Base-by-base conservation (phyloP, 495 filamentous ascomycete species). In the Rusavskia elegans region DNA sequence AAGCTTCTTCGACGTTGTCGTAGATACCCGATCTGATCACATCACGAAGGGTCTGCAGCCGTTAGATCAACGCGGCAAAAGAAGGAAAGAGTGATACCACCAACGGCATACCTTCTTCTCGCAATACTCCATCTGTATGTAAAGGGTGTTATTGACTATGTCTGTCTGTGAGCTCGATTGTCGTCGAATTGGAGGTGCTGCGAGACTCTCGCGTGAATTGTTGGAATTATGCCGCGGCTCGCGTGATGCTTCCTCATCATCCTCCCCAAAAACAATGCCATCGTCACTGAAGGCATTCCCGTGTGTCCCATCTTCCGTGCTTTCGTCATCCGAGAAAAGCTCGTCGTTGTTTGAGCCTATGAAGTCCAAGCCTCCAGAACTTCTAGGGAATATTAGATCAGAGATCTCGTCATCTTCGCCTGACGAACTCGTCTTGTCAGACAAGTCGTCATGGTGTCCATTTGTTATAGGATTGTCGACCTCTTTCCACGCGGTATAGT, bases 41-140 rank as follows among this genome's bases (percentile, higher is more conserved):
- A 71, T 98, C 89, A 35, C 92, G 82, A 32, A 98, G 72, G 1
- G 92, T 96, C 77, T 87, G 41, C 7, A 19, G 10, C 20, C 41
- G 7, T 19, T 19, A 55, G n/a, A 27, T 27, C 25, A 27, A 27
- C 25, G 25, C 25, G 25, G 25, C 25, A 27, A 1, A 27, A 27
- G 4, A 4, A 27, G 25, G 25, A 27, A 27, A 27, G 1, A 6
- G 4, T 27, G 25, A 27, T 6, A 17, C 41, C 17, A 17, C 20
- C 5, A 21, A 30, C 29, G 49, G 69, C 77, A 66, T 68, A 86
- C 83, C 62, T 87, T 81, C 59, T 85, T 89, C 63, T 96, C 92
- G 62, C 93, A 97, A 61, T 95, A 95, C 59, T 97, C 90, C 92
- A 98, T 98, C 55, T 86, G 83, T 54, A 90, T 90, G 61, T 89